Base-by-base conservation (phyloP, 2,329 filamentous ascomycete species). In the Cladosporium oxysporum region DNA sequence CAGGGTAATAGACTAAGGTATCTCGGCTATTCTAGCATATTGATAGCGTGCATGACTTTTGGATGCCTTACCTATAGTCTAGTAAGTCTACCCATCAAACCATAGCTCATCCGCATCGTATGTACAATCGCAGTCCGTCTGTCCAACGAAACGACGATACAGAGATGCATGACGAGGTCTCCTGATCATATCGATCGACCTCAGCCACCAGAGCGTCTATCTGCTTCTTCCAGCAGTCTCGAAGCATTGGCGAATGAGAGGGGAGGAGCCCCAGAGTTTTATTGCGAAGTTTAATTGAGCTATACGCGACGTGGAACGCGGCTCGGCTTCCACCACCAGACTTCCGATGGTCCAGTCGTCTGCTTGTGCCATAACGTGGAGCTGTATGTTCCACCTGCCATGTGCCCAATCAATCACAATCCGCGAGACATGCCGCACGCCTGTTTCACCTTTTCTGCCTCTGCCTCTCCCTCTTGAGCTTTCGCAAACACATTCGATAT, bases 361-460 rank as follows among this genome's bases (percentile, higher is more conserved):
- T 35, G 55, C 29, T 33, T 55, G 52, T 29, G 33, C 52, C 12
- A 37, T 26, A 41, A 58, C 55, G 33, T 58, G 61, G 31, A 63
- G 35, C 61, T 37, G 50, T 52, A 63, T 63, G 61, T 63, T 63
- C 61, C 50, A 63, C 33, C n/a, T 63, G 50, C 50, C 35, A 63
- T 59, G 37, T 44, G 35, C 57, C 18, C 10, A 29, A 11, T 49
- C 35, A 53, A 47, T 18, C 61, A n/a, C 26, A 33, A 6, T 7
- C 18, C 14, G 18, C 41, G 61, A 57, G 61, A 63, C 61, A 63
- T 63, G 61, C 61, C 28, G 26, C 44, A 62, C 60, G 47, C 49
- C 33, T 16, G 55, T 41, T 41, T 26, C 57, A 47, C 37, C 41
- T 47, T 21, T 21, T 21, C 3, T 12, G 41, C 37, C 23, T 14